Evolutionary conservation across 306 rosid genomes (phyloP).

Genomic region (Begonia loranthoides): DNA sequence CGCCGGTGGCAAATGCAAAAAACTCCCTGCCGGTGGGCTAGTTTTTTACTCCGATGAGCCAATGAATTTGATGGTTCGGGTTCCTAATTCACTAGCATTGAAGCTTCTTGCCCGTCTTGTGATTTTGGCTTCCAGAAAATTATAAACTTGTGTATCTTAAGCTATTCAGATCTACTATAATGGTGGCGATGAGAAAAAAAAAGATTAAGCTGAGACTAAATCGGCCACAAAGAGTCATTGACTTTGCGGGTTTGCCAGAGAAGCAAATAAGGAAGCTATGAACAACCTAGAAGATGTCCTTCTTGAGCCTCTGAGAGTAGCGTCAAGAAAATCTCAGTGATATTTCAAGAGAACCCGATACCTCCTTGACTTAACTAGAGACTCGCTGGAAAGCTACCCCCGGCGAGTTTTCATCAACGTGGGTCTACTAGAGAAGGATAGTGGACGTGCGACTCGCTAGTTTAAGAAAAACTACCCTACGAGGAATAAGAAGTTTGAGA

Average conservation of each 20-base stretch:
- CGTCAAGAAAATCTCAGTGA: conserved; percentile 37
- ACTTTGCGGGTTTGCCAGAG: conserved; percentile 15
- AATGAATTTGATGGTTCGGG: conserved; percentile 13
- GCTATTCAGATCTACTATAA: conserved; percentile 12
- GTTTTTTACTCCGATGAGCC: too few species aligned
- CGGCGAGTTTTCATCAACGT: conserved; percentile 54
- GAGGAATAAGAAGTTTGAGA: conserved; percentile 41
- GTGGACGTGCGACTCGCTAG: conserved; percentile 25
- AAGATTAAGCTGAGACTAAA: neutral
- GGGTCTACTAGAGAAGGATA: conserved; percentile 21
- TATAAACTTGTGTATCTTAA: conserved; percentile 32
- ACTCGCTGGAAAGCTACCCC: conserved; percentile 36
- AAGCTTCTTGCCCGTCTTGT: conserved; percentile 15
- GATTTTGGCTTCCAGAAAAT: conserved; percentile 18
- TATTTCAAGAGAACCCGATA: conserved; percentile 41
- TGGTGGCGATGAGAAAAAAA: conserved; percentile 54
- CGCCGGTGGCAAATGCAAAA: conserved; percentile 8
- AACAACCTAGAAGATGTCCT: conserved; percentile 61
- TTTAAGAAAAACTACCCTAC: conserved; percentile 41
- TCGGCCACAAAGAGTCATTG: conserved; percentile 16
- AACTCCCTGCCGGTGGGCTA: neutral
- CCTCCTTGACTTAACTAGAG: conserved; percentile 49
- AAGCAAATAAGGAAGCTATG: conserved; percentile 50
- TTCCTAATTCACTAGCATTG: conserved; percentile 18
- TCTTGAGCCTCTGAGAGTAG: conserved; percentile 62